phyloP scores from a whole-genome alignment of 331 rosid species.

The Quercus lobata region DNA sequence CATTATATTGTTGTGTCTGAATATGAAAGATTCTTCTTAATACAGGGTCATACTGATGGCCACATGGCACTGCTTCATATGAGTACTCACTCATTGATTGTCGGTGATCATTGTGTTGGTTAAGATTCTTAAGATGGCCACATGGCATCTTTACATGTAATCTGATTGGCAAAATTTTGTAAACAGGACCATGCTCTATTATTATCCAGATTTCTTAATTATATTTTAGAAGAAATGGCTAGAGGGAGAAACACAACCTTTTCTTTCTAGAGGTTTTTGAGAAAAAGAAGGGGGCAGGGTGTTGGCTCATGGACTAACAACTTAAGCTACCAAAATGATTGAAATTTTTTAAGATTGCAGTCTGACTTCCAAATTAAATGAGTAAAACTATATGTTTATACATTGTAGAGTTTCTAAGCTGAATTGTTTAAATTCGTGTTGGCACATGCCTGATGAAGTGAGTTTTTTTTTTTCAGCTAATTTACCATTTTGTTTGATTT shows the following conservation, averaged over 20 bases:
- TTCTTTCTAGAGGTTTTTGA: neutral
- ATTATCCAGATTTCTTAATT: neutral
- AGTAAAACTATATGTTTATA: too few species aligned
- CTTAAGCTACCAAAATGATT: too few species aligned
- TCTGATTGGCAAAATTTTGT: neutral
- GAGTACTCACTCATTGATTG: slow-evolving; percentile 63
- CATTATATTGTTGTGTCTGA: neutral
- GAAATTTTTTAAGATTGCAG: too few species aligned
- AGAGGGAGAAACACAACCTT: neutral
- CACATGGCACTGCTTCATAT: slow-evolving; percentile 79
- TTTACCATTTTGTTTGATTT: neutral
- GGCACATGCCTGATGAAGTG: neutral
- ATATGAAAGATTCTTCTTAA: slow-evolving; percentile 7
- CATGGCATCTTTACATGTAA: neutral
- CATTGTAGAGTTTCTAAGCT: neutral
- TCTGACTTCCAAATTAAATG: neutral
- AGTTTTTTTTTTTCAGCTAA: neutral
- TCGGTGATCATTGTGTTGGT: slow-evolving; percentile 95
- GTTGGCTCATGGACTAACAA: neutral
- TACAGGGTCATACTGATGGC: slow-evolving; percentile 96
- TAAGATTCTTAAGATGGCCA: slow-evolving; percentile 39
- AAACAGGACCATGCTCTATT: neutral
- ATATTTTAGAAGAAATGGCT: neutral
- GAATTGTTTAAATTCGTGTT: neutral
- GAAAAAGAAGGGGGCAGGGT: neutral